A percentile compares a stretch with the other conserved stretches of the same genome.
phyloP scores from a whole-genome alignment of 2,329 filamentous ascomycete genomes.

The Cladosporium oxysporum region DNA sequence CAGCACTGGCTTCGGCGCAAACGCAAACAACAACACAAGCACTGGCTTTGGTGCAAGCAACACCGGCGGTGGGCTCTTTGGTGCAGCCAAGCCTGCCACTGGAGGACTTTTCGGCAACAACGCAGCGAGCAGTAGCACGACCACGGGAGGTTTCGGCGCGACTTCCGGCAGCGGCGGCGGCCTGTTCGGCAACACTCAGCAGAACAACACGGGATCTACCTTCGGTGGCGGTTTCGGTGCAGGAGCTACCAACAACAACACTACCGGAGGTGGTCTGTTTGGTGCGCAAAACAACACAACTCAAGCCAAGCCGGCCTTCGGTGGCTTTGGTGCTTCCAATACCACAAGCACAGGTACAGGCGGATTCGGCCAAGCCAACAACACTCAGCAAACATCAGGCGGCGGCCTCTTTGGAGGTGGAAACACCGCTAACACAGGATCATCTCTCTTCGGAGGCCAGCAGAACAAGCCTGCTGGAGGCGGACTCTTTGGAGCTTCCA shows the following conservation, averaged over 20 bases:
- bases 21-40: conserved; percentile 32
- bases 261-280: conserved; percentile 37
- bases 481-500: conserved; percentile 43
- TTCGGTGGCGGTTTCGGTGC: conserved; percentile 22
- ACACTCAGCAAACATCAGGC: neutral
- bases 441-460: conserved; percentile 45
- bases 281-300: conserved; percentile 30
- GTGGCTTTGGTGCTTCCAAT: conserved; percentile 37
- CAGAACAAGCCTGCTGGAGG: conserved; percentile 36
- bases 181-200: conserved; percentile 24
- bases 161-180: conserved; percentile 21
- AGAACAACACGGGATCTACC: conserved; percentile 4
- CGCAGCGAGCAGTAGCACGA: conserved; percentile 22
- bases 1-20: conserved; percentile 27
- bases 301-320: conserved; percentile 31
- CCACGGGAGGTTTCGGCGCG: conserved; percentile 17
- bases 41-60: conserved; percentile 28
- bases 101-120: conserved; percentile 35
- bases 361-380: conserved; percentile 46
- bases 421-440: conserved; percentile 36
- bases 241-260: conserved; percentile 9
- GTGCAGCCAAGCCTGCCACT: conserved; percentile 41
- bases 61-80: conserved; percentile 32
- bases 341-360: conserved; percentile 27
- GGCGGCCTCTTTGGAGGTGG: conserved; percentile 43